Evolutionary conservation across 1,284 basidiomycete species (phyloP), one percentile per base, ranked within the genome.

Genomic region (Ustilago xerochloae): DNA sequence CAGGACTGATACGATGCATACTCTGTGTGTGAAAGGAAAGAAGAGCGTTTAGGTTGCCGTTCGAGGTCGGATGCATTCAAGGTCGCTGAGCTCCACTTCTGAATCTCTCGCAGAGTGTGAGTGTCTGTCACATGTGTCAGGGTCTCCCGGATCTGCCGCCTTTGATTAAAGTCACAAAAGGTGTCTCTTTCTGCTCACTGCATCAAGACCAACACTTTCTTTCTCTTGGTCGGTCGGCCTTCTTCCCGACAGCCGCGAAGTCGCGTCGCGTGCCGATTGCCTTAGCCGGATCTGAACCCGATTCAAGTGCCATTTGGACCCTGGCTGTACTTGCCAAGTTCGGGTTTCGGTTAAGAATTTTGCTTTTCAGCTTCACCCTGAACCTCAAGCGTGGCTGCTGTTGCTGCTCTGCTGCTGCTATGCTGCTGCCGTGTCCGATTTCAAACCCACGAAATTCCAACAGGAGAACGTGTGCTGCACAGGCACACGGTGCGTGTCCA

Each of bases 221-320:
- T 48, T 48, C 33, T 48, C 22, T 49, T 33, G 46, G 20, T 35
- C 26, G 56, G 16, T 36, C 29, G 7, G 28, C 43, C 26, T 45
- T 22, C 39, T 41, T 43, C 41, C 41, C 26, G 6, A 47, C 6
- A 3, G 43, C 22, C 13, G 43, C 28, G 45, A 51, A 50, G 61
- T 56, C 63, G 63, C 56, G 63, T 59, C 63, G 63, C 51, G 63
- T 59, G 51, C 63, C 63, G 56, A 65, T 58, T n/a, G n/a, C n/a
- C 38, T 32, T 22, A 10, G 0, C 9, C 5, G 6, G 9, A 29
- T 16, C 29, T 24, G 1, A 13, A 1, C 0, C 38, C 20, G 38
- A 41, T 41, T 12, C 1, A 0, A 15, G 26, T 4, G 10, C 32
- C 32, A 15, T 10, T 33, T 26, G 52, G 13, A 39, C 39, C 41